Evolutionary conservation across 2,329 filamentous ascomycete genomes (phyloP), one percentile per base, ranked within the genome.

Genomic region (Colletotrichum spaethianum): DNA sequence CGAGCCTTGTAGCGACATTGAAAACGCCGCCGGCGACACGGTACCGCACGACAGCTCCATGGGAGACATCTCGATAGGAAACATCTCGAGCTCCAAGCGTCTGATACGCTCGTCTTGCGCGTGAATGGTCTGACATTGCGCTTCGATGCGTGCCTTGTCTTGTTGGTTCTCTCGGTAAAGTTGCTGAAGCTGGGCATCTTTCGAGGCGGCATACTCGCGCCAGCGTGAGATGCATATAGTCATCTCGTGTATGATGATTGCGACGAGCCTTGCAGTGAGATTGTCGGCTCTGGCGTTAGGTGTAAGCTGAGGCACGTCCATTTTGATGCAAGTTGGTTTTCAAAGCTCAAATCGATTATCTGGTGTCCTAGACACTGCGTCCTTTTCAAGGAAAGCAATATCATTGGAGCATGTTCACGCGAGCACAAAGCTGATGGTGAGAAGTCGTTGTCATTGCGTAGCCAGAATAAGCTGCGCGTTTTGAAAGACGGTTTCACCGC

Each of bases 181-280:
- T 42, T 65, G 28, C 20, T 57, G 26, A 56, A 65, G 52, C 52
- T 65, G 20, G 12, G 28, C 18, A n/a, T 65, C 62, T 56, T 48
- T 65, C 11, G 40, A 65, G 20, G 38, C 20, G 33, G 50, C 28
- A 48, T 65, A 65, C 11, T 65, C 18, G 36, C 40, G 20, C 62
- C 28, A 65, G 40, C 26, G 40, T 20, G 36, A 65, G 40, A 56
- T 65, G 7, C 20, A 65, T 46, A 12, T 36, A 11, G 23, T 65
- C 28, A 65, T 56, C 28, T 65, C 28, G 11, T 65, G 40, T 36
- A 56, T 56, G 40, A 65, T 65, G 26, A 56, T 56, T 20, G 62
- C 28, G 23, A 65, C 20, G 33, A 65, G 50, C 52, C 62, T 56
- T 8, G 28, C 20, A 6, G 62, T 65, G 18, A 65, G 62, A 28